phyloP scores from a whole-genome alignment of 495 filamentous ascomycete genomes.

The Tuber magnatum region DNA sequence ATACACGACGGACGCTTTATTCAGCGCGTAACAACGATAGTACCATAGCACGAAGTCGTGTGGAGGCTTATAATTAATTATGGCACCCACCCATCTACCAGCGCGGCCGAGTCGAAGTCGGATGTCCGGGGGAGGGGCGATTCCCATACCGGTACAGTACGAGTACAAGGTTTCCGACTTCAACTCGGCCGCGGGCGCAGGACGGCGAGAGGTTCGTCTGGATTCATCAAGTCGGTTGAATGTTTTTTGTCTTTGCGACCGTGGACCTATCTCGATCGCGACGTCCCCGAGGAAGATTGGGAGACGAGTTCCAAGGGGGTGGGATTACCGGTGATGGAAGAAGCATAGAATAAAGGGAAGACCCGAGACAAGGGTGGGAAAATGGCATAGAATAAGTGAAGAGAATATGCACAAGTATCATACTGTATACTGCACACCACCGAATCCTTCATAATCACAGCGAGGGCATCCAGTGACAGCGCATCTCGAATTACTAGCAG shows the following conservation, averaged over 20 bases:
- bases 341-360: neutral
- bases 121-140: too few relatives aligned
- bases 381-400: neutral
- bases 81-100: neutral
- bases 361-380: neutral
- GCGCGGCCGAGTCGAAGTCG: neutral
- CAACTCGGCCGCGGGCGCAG: neutral
- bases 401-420: neutral
- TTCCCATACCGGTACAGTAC: neutral
- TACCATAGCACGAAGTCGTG: neutral
- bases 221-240: neutral
- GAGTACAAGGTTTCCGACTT: neutral
- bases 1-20: too few relatives aligned
- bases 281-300: neutral
- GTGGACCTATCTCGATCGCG: neutral
- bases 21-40: neutral
- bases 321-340: neutral
- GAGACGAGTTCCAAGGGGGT: neutral
- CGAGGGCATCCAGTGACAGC: neutral
- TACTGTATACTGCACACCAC: neutral
- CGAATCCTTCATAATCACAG: neutral
- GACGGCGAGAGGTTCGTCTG: neutral
- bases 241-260: neutral
- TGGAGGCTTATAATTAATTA: neutral
- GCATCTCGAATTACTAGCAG: neutral